Percentiles rank a stretch among this genome's conserved stretches.
These are phyloP conservation scores for Theobroma grandiflorum DNA, from an alignment of 441 rosid species.

Conservation along the genomic window DNA sequence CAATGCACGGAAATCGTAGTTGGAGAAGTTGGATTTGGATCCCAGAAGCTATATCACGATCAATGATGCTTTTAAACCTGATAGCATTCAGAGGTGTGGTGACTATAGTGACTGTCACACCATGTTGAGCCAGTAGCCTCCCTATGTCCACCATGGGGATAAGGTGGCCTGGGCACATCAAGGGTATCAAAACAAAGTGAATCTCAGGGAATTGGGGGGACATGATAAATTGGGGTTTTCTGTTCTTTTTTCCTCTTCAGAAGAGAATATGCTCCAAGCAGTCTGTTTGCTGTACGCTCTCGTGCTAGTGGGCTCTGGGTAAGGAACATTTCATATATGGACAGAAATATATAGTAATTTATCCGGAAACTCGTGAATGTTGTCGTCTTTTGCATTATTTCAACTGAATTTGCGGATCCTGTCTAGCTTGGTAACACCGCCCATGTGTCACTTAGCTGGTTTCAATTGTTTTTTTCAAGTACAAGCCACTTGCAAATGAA, in stretches of 20 bases:
- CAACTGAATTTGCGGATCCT: too few relatives aligned
- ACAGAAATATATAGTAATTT: too few relatives aligned
- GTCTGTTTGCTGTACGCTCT: background rate
- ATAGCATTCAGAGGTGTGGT: conserved; percentile 32
- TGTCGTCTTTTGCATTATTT: too few relatives aligned
- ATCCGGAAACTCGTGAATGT: too few relatives aligned
- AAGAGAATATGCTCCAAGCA: background rate
- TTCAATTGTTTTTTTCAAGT: too few relatives aligned
- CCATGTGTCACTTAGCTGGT: too few relatives aligned
- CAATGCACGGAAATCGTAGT: conserved; percentile 20
- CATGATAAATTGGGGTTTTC: conserved; percentile 18
- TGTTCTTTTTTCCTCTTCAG: background rate
- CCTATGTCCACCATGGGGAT: conserved; percentile 31
- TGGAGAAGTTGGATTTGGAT: conserved; percentile 12
- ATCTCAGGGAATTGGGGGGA: conserved; percentile 1
- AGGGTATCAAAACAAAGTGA: conserved; percentile 34
- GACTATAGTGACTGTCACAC: conserved; percentile 24
- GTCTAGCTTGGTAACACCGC: too few relatives aligned
- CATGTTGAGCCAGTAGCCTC: conserved; percentile 27
- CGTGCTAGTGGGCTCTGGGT: background rate
- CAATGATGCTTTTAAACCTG: conserved; percentile 18
- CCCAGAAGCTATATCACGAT: conserved; percentile 16
- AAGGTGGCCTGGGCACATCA: conserved; percentile 29
- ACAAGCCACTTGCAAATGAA: too few relatives aligned
- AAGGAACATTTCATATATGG: too few relatives aligned